These are phyloP conservation scores for Solanum clarkiae DNA, from an alignment of 257 asterid species.

Conservation along the genomic window DNA sequence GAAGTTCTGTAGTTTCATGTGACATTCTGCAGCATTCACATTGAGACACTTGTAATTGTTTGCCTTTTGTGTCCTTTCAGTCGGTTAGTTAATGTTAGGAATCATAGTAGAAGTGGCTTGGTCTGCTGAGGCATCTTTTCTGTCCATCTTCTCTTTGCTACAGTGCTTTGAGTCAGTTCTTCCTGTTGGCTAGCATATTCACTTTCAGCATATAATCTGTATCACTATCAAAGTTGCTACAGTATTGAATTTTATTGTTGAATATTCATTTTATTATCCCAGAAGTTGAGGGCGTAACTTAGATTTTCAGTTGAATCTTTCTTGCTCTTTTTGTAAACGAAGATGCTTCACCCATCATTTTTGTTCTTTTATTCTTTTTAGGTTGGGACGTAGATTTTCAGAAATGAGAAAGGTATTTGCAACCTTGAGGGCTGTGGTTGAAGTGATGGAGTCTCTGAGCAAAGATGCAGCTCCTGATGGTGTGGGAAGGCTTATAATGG, in stretches of 20 bases:
- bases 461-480: slow-evolving; percentile 70
- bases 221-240: neutral
- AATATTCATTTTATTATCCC: neutral
- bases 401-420: slow-evolving; percentile 76
- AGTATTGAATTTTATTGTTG: neutral
- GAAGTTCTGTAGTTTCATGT: neutral
- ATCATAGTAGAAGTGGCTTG: neutral
- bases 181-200: neutral
- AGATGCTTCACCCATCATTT: neutral
- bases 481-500: slow-evolving; percentile 64
- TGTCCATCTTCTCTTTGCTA: neutral
- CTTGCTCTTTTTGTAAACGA: neutral
- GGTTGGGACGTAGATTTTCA: slow-evolving; percentile 45
- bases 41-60: neutral
- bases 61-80: neutral
- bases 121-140: neutral
- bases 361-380: slow-evolving; percentile 20
- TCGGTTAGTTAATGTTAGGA: neutral
- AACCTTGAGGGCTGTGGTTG: slow-evolving; percentile 84
- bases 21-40: neutral
- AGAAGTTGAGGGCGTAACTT: neutral
- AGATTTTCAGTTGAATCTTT: neutral
- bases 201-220: neutral
- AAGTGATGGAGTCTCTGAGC: slow-evolving; percentile 86
- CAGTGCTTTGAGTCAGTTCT: neutral